phyloP scores from a whole-genome alignment of 108 stramenopile species.

The Fragilaria crotonensis region DNA sequence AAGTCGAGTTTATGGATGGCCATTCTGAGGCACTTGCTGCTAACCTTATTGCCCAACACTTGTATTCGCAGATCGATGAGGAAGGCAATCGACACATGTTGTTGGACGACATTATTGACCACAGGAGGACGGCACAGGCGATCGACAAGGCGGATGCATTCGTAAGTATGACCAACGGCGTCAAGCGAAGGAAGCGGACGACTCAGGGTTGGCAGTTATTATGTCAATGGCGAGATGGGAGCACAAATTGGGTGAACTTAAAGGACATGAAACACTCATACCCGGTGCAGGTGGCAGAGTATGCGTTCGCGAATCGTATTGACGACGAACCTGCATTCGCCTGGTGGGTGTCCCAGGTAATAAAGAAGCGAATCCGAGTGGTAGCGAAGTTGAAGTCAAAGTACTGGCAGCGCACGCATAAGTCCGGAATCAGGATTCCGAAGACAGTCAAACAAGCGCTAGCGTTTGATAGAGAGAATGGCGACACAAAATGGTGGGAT shows the following conservation, averaged over 20 bases:
- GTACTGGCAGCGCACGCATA: conserved; percentile 41
- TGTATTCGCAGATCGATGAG: conserved; percentile 21
- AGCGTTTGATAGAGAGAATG: too few species aligned
- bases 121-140: background rate
- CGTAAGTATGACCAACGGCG: background rate
- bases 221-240: too few species aligned
- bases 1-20: conserved; percentile 37
- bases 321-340: conserved; percentile 27
- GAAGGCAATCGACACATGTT: conserved; percentile 10
- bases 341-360: conserved; percentile 28
- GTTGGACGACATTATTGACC: conserved; percentile 6
- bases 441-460: too few species aligned
- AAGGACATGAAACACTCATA: too few species aligned
- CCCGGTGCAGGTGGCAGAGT: too few species aligned
- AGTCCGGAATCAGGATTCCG: too few species aligned
- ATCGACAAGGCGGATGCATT: conserved; percentile 6
- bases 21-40: conserved; percentile 11
- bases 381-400: conserved; percentile 26
- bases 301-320: too few species aligned
- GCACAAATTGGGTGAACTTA: too few species aligned
- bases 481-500: too few species aligned
- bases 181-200: background rate
- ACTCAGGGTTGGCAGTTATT: too few species aligned
- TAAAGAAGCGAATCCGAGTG: conserved; percentile 15
- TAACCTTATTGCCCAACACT: conserved; percentile 29